A percentile compares a stretch with the other conserved stretches of the same genome.
These are phyloP conservation scores for Amborella trichopoda DNA, from an alignment of 164 flowering plant genomes.

Conservation along the genomic window DNA sequence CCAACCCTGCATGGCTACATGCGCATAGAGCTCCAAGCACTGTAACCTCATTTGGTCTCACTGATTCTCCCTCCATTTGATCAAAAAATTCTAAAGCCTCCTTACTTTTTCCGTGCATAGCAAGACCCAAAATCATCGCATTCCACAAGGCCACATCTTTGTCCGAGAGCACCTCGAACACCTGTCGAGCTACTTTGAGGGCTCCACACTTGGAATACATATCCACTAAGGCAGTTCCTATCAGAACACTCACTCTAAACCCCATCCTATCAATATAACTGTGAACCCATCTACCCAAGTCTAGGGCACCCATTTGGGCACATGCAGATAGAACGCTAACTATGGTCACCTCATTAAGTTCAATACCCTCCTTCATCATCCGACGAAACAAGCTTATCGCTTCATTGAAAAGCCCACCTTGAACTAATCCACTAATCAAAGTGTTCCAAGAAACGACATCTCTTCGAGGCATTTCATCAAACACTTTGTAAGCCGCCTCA, in stretches of 20 bases:
- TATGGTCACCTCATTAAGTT: conserved; percentile 6
- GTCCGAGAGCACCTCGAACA: conserved; percentile 1
- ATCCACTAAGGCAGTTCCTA: conserved; percentile 23
- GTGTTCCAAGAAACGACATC: conserved; percentile 32
- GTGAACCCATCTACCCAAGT: conserved; percentile 8
- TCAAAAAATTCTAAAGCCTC: conserved; percentile 1
- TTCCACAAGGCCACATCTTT: conserved; percentile 5
- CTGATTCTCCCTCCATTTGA: not conserved
- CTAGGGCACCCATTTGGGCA: conserved; percentile 5
- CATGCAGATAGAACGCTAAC: conserved; percentile 7
- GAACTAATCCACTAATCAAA: conserved; percentile 22
- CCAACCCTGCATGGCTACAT: conserved; percentile 8
- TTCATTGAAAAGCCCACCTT: conserved; percentile 13
- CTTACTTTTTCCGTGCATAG: conserved; percentile 9
- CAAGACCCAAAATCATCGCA: conserved; percentile 6
- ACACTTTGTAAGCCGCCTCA: conserved; percentile 10
- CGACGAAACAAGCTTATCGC: conserved; percentile 1
- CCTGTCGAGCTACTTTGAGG: conserved; percentile 5
- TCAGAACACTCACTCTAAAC: conserved; percentile 2
- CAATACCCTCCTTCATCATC: conserved; percentile 1
- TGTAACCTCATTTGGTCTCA: conserved; percentile 9
- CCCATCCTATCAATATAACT: conserved; percentile 1
- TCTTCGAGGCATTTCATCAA: conserved; percentile 22
- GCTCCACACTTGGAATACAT: conserved; percentile 32
- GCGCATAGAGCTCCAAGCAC: conserved; percentile 6